A percentile compares a stretch with the other conserved stretches of the same genome.
Conservation (phyloP, 352 stramenopile genomes). For the Globisporangium canariense region DNA sequence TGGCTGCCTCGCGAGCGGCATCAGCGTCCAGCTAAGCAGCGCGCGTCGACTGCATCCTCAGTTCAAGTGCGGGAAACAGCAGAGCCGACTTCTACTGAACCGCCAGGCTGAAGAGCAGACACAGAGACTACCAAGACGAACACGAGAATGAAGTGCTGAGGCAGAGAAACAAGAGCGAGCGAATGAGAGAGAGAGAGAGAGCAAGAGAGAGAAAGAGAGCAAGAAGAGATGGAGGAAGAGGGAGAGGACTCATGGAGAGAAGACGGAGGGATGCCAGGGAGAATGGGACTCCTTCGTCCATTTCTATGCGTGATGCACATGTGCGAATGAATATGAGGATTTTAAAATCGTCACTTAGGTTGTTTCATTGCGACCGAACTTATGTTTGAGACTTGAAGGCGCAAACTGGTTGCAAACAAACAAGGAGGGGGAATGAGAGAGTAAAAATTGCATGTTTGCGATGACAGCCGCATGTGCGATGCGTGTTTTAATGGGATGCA, state of each 20-base stretch:
- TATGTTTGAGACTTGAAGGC: neutral
- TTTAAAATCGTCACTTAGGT: conserved; percentile 9
- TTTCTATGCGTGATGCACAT: conserved; percentile 18
- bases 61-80: conserved; percentile 14
- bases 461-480: conserved; percentile 4
- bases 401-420: conserved; percentile 6
- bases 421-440: neutral
- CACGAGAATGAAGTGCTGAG: conserved; percentile 11
- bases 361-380: neutral
- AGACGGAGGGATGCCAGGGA: neutral
- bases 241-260: conserved; percentile 1
- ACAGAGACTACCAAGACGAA: conserved; percentile 6
- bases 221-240: conserved; percentile 4
- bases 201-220: conserved; percentile 9
- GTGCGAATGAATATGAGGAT: conserved; percentile 17
- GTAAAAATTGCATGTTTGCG: conserved; percentile 18
- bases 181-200: conserved; percentile 13
- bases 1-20: conserved; percentile 72
- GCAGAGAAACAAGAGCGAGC: conserved; percentile 15
- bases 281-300: conserved; percentile 6
- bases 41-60: neutral
- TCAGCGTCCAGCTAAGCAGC: conserved; percentile 28
- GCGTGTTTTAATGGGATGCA: conserved; percentile 10
- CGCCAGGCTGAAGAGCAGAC: conserved; percentile 8
- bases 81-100: conserved; percentile 4